Base-by-base conservation (phyloP, 495 filamentous ascomycete species). In the Pyronema domesticum region DNA sequence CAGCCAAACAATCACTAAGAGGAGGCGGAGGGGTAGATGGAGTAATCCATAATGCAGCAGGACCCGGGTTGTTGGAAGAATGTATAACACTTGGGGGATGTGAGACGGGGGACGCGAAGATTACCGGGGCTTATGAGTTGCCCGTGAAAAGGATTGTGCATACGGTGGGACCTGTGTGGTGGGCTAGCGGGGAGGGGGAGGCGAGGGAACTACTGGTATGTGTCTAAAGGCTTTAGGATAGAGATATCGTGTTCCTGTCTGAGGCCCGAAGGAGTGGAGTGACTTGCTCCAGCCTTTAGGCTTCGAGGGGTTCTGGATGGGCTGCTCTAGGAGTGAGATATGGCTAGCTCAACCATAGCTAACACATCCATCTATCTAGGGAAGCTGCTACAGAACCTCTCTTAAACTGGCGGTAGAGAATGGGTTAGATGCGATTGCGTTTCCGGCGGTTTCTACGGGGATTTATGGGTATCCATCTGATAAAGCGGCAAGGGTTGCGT, bases 1-100 rank as follows among this genome's bases (percentile, higher is more conserved):
- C 91, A 8, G 89, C 91, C 17, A 95, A 95, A 65, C 67, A 69
- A 14, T 80, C 75, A 7, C 75, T 98, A 0, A 72, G 84, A 3
- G 84, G 86, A 47, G 91, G 91, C 42, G 85, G 86, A 13, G 91
- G 89, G 37, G 87, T 95, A 18, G 84, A 87, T 56, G 83, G 82
- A 15, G 86, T 85, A 18, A 94, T 96, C 60, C 91, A 96, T 66
- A 67, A 75, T 36, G 85, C 82, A 30, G 91, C 91, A 23, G 91
- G 91, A 6, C 74, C 68, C 0, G 61, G 53, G 7, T 57, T 82
- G n/a, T 47, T 46, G 7, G 56, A 72, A 7, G 91, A 88, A 67
- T 95, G 91, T 67, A 60, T 67, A 33, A 71, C 57, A 0, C 73
- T 94, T 4, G 57, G 71, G 44, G 85, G 85, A 43, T 95, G 89